phyloP scores from a whole-genome alignment of 495 filamentous ascomycete genomes.

The Trichoderma erinaceum region DNA sequence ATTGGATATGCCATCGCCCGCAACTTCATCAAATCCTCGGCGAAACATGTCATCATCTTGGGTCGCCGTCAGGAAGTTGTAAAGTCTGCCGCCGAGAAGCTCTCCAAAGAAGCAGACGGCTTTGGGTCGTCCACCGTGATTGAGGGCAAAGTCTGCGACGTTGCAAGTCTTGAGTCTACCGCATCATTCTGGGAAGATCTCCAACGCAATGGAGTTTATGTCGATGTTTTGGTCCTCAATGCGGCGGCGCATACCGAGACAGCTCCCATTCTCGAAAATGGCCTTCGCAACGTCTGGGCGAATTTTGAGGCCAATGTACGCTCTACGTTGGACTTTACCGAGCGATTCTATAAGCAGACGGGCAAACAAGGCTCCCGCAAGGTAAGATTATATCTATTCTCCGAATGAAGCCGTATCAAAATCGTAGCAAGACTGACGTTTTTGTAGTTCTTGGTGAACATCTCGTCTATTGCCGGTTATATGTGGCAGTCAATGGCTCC shows the following conservation, averaged over 20 bases:
- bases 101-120: neutral
- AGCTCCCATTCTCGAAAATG: conserved; percentile 23
- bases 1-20: conserved; percentile 32
- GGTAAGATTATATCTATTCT: conserved; percentile 3
- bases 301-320: conserved; percentile 25
- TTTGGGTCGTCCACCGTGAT: conserved; percentile 8
- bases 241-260: conserved; percentile 16
- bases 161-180: conserved; percentile 19
- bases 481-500: neutral
- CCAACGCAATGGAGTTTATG: conserved; percentile 18
- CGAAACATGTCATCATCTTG: conserved; percentile 25
- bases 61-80: conserved; percentile 23
- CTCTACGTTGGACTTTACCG: conserved; percentile 26
- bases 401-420: neutral
- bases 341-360: conserved; percentile 27
- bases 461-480: conserved; percentile 30
- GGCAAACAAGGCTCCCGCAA: conserved; percentile 14
- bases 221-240: conserved; percentile 32
- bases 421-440: neutral
- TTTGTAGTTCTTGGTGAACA: conserved; percentile 30
- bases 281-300: conserved; percentile 22
- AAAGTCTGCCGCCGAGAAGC: conserved; percentile 17
- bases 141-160: conserved; percentile 22
- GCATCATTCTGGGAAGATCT: conserved; percentile 26
- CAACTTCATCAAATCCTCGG: conserved; percentile 28